Evolutionary conservation across 140 eudicot genomes (phyloP).

Genomic region (Senecio squalidus): DNA sequence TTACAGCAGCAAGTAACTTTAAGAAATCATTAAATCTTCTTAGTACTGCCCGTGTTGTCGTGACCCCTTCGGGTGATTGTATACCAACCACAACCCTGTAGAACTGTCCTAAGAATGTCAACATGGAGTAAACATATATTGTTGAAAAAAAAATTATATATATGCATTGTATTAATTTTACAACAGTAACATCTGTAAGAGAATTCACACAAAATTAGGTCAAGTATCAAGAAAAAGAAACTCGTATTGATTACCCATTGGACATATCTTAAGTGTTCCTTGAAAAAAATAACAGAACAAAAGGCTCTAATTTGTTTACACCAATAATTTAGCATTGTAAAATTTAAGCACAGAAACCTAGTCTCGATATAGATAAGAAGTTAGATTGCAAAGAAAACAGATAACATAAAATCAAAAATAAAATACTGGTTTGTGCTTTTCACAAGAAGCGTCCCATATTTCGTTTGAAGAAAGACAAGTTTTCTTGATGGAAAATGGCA

Average conservation of each 20-base stretch:
- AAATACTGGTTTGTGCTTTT: no score
- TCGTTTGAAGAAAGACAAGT: no score
- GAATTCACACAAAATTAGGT: no score
- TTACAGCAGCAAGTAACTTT: slow-evolving; percentile 85
- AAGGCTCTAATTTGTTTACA: neutral
- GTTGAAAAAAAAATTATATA: no score
- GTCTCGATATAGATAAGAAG: no score
- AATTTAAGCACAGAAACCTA: no score
- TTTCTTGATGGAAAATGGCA: neutral
- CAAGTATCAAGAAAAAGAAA: slow-evolving; percentile 4
- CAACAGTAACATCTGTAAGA: no score
- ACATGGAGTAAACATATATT: slow-evolving; percentile 8
- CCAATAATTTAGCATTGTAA: neutral
- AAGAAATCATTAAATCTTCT: slow-evolving; percentile 97
- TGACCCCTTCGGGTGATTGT: slow-evolving; percentile 90
- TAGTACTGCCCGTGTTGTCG: slow-evolving; percentile 74
- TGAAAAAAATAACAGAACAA: neutral
- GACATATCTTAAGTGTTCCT: slow-evolving; percentile 1
- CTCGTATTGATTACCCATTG: neutral
- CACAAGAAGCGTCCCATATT: no score
- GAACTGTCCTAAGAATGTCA: slow-evolving; percentile 68
- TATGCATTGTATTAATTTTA: no score
- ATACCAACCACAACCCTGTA: slow-evolving; percentile 93
- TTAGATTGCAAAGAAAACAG: no score
- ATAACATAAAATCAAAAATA: no score